These are phyloP conservation scores for Omphalotus olearius DNA, from an alignment of 1,284 basidiomycete genomes.

Conservation along the genomic window DNA sequence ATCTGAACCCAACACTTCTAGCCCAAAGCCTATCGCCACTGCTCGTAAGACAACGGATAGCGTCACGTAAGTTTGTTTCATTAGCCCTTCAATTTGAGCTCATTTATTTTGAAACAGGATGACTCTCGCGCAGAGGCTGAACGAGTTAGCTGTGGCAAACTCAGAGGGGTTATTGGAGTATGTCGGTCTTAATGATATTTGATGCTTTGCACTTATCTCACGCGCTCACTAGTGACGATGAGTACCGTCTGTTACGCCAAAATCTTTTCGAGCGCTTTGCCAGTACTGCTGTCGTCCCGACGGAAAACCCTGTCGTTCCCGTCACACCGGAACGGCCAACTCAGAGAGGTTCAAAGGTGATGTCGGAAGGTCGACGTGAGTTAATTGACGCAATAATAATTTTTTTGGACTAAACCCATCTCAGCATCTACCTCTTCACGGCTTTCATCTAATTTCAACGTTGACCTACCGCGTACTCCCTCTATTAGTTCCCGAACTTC, in stretches of 20 bases:
- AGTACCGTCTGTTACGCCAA: slow-evolving; percentile 72
- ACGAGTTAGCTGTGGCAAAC: slow-evolving; percentile 75
- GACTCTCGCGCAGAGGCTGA: slow-evolving; percentile 69
- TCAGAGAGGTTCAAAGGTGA: slow-evolving; percentile 24
- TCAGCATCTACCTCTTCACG: slow-evolving; percentile 26
- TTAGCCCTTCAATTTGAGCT: neutral
- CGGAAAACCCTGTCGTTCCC: slow-evolving; percentile 58
- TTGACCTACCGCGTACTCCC: slow-evolving; percentile 46
- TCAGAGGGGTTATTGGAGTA: slow-evolving; percentile 72
- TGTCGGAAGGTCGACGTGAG: slow-evolving; percentile 30
- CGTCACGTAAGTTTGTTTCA: slow-evolving; percentile 53
- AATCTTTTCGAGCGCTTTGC: slow-evolving; percentile 73
- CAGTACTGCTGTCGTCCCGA: slow-evolving; percentile 49
- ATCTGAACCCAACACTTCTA: slow-evolving; percentile 17
- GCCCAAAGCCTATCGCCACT: slow-evolving; percentile 17
- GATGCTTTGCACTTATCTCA: slow-evolving; percentile 11
- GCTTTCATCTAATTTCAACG: slow-evolving; percentile 46
- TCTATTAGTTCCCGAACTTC: slow-evolving; percentile 62
- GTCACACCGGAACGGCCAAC: slow-evolving; percentile 29
- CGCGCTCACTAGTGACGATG: slow-evolving; percentile 56
- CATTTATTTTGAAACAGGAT: slow-evolving; percentile 35
- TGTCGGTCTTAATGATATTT: slow-evolving; percentile 23
- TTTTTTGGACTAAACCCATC: slow-evolving; percentile 18
- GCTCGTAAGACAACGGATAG: slow-evolving; percentile 37
- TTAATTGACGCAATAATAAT: slow-evolving; percentile 10